Percentiles rank a stretch among this genome's conserved stretches.
Conservation (phyloP, 192 early-diverging fungal genomes). For the Phycomyces blakesleeanus region DNA sequence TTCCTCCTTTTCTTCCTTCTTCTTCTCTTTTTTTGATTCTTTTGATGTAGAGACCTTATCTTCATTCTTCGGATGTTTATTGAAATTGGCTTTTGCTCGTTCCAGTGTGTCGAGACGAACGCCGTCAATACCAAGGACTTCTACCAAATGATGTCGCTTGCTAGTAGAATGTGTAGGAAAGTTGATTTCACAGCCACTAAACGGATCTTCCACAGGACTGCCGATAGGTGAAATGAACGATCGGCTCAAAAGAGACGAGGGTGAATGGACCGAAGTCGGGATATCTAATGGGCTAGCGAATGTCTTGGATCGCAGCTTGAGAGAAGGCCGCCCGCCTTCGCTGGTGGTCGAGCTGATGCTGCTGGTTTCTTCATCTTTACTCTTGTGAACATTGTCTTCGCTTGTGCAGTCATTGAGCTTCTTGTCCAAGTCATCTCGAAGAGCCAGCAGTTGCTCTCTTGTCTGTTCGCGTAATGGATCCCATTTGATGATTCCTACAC, state of each 20-base stretch:
- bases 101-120: conserved; percentile 9
- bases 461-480: conserved; percentile 17
- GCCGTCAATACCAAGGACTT: conserved; percentile 33
- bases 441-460: conserved; percentile 16
- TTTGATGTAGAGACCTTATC: background rate
- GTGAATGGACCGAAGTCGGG: background rate
- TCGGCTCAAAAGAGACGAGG: background rate
- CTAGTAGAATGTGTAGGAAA: too few species aligned
- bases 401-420: background rate
- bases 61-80: background rate
- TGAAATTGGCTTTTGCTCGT: conserved; percentile 18
- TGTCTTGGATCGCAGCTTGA: background rate
- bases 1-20: conserved; percentile 2
- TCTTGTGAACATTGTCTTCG: background rate
- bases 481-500: background rate
- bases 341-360: background rate
- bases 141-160: conserved; percentile 28
- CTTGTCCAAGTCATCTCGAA: conserved; percentile 13
- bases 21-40: background rate
- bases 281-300: background rate
- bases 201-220: conserved; percentile 85
- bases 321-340: background rate
- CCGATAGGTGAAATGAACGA: conserved; percentile 64
- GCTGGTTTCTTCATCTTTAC: background rate
- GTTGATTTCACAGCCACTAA: background rate